These are phyloP conservation scores for Chamaenerion angustifolium DNA, from an alignment of 345 rosid species.

Conservation along the genomic window DNA sequence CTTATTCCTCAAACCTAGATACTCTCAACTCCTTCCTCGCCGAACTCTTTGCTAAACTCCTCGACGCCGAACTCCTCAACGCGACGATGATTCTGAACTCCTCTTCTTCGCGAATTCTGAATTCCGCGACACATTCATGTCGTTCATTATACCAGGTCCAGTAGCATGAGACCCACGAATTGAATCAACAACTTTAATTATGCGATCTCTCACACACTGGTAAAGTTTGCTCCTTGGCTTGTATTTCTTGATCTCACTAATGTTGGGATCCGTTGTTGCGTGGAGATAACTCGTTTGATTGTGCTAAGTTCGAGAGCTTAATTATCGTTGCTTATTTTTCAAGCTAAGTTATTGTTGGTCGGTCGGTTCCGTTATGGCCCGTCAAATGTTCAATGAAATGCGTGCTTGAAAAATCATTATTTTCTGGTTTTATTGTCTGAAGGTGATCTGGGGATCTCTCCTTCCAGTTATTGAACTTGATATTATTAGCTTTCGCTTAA, in stretches of 20 bases:
- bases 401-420: slow-evolving; percentile 7
- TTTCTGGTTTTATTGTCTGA: slow-evolving; percentile 13
- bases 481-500: slow-evolving; percentile 25
- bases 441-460: slow-evolving; percentile 34
- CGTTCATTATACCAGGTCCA: no score
- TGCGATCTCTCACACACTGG: slow-evolving; percentile 3
- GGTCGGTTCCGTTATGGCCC: slow-evolving; percentile 2
- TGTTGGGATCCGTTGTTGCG: slow-evolving; percentile 17
- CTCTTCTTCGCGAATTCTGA: no score
- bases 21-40: no score
- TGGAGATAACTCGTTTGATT: slow-evolving; percentile 6
- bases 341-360: background rate
- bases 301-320: background rate
- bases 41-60: no score
- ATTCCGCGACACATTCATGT: no score
- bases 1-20: no score
- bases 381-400: slow-evolving; percentile 5
- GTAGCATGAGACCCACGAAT: slow-evolving; percentile 1
- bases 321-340: slow-evolving; percentile 11
- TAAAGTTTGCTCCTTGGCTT: slow-evolving; percentile 13
- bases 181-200: background rate
- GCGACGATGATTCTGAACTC: no score
- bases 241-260: background rate
- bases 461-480: slow-evolving; percentile 3
- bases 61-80: no score